Base-by-base conservation (phyloP, 345 rosid species). In the Anastatica hierochuntica region DNA sequence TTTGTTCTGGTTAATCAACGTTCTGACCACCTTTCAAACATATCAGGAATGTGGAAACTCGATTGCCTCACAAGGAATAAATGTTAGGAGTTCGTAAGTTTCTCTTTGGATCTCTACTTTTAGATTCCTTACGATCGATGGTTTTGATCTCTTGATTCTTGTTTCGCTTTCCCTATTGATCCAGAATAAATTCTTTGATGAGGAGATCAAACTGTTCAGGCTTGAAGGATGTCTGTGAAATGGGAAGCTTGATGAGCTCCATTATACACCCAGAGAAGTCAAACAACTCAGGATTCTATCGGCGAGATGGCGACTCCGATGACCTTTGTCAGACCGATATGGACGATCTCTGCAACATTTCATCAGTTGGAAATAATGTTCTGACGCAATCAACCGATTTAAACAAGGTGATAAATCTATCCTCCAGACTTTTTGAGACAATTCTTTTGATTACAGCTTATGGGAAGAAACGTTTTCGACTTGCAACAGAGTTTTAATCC, bases 321-420 rank as follows among this genome's bases (percentile, higher is more conserved):
- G 94, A 82, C 62, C 79, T 84, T 84, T 90, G 95, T 66, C 90
- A 64, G 77, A 72, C 80, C 17, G 94, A 80, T 70, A 87, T 79
- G 62, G 87, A 80, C 65, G 97, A 81, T 74, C 73, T 81, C 68
- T 65, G 71, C 31, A 68, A 69, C 66, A 56, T 70, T 16, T 45
- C 67, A 58, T 76, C 94, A 24, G 55, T 63, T 43, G 72, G 50
- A 51, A 74, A 78, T 63, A 74, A 70, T 41, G 70, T 80, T 66
- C 37, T 69, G 51, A 64, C 74, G 39, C 71, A 71, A 10, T 76
- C 95, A 39, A 71, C 79, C 5, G 24, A 21, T 54, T 58, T 85
- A 21, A 21, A 21, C 24, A 21, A 21, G 85, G 97, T 83, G 60
- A 61, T 47, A 16, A 60, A 29, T 18, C 13, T n/a, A 58, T 70